A percentile compares a stretch with the other conserved stretches of the same genome.
Conservation (phyloP, 2,329 filamentous ascomycete species). For the Phyllosticta citribraziliensis region DNA sequence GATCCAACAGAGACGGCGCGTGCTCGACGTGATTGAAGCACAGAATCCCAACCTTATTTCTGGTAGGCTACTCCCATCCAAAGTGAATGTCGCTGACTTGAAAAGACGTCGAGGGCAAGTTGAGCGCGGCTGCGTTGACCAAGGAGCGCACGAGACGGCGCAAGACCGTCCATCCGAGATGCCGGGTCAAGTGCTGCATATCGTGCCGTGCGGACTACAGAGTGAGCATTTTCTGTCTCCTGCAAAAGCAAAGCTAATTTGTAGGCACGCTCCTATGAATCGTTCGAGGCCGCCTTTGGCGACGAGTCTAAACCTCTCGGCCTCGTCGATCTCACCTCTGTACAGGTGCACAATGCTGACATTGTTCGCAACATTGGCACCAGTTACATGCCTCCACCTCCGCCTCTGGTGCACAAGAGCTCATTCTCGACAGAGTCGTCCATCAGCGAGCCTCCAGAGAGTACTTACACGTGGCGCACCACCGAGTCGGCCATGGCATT, state of each 20-base stretch:
- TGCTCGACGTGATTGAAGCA: conserved; percentile 20
- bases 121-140: neutral
- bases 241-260: neutral
- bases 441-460: conserved; percentile 2
- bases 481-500: conserved; percentile 3
- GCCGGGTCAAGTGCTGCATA: conserved; percentile 39
- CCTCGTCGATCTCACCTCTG: conserved; percentile 18
- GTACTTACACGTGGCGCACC: conserved; percentile 2
- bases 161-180: conserved; percentile 16
- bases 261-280: conserved; percentile 36
- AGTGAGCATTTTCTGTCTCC: neutral
- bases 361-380: conserved; percentile 27
- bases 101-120: conserved; percentile 1
- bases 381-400: conserved; percentile 6
- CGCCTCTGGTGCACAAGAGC: neutral
- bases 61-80: neutral
- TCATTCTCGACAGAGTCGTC: neutral
- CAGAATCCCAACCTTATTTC: neutral
- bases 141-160: conserved; percentile 7
- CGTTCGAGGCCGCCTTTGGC: conserved; percentile 34
- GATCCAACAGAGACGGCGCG: conserved; percentile 22
- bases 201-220: conserved; percentile 40
- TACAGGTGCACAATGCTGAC: conserved; percentile 27
- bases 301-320: conserved; percentile 26
- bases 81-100: conserved; percentile 1